Base-by-base conservation (phyloP, 192 early-diverging fungal species). In the Coemansia aciculifera region DNA sequence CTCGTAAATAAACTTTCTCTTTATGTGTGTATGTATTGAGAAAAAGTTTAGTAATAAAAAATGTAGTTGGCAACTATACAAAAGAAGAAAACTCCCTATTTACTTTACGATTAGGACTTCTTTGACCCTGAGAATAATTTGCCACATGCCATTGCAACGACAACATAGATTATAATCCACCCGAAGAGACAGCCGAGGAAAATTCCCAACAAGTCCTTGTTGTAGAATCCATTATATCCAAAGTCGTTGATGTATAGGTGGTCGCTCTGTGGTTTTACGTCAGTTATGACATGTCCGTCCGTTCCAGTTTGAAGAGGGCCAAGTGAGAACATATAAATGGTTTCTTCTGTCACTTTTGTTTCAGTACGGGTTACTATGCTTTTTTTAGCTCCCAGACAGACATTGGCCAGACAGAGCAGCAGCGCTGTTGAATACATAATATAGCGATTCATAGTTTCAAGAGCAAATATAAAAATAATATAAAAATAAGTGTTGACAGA, bases 1-100 rank as follows among this genome's bases (percentile, higher is more conserved):
- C 21, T 71, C 73, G 62, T 84, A 73, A 19, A 31, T 27, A 21
- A 2, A 13, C 36, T 48, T 12, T 39, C 42, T 36, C 48, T 38
- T 64, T 63, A 17, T 51, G 12, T 12, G 6, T 66, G 43, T 7
- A n/a, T 48, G 43, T 48, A 23, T 44, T 48, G 46, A 21, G n/a
- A 9, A 19, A 48, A 48, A 9, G 5, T 48, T 44, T 13, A 44
- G 15, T 44, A 17, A 44, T 44, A 17, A 44, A 17, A 5, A 48
- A 21, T 9, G 19, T 9, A n/a, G 43, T 19, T 46, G 43, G 17
- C n/a, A 46, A 13, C 5, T 40, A 40, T 40, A 40, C 39, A 40
- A 40, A 27, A 27, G 24, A 27, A 27, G 24, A 27, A 27, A 27
- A 0, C 0, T n/a, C 24, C 24, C 24, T 1, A 27, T 27, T 27